phyloP scores from a whole-genome alignment of 2,329 filamentous ascomycete species.

The Boeremia lycopersici region DNA sequence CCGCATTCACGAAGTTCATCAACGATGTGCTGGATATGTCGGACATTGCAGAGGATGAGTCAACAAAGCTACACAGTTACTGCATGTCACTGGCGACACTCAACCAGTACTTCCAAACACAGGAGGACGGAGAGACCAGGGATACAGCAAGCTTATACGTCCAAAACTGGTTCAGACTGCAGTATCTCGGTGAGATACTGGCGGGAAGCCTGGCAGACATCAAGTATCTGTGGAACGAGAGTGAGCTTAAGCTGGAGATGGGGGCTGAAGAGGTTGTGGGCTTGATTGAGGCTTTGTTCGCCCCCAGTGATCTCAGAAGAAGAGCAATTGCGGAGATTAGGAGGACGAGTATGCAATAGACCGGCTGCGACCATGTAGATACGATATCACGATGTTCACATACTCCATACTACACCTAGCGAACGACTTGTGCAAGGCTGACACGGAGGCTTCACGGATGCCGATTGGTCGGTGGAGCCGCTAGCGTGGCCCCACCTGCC shows the following conservation, averaged over 20 bases:
- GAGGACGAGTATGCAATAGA: constrained; percentile 34
- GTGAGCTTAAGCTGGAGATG: constrained; percentile 68
- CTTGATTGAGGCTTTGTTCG: constrained; percentile 68
- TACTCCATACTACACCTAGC: not conserved
- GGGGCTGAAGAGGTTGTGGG: constrained; percentile 66
- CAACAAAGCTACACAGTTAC: constrained; percentile 62
- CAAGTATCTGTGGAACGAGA: constrained; percentile 68
- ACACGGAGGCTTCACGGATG: constrained; percentile 26
- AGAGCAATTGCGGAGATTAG: constrained; percentile 63
- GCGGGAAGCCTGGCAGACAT: constrained; percentile 69
- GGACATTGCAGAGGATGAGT: constrained; percentile 69
- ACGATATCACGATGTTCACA: constrained; percentile 8
- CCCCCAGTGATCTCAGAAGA: constrained; percentile 64
- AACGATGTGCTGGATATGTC: constrained; percentile 66
- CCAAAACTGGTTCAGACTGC: constrained; percentile 68
- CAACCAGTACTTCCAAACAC: constrained; percentile 62
- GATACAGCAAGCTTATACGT: constrained; percentile 66
- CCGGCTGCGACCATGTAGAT: not conserved
- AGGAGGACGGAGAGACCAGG: constrained; percentile 49
- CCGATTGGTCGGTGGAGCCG: constrained; percentile 26
- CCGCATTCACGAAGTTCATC: constrained; percentile 64
- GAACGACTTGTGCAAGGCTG: not conserved
- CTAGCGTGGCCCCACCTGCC: constrained; percentile 26
- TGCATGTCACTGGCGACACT: constrained; percentile 62
- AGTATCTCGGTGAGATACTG: constrained; percentile 67